Evolutionary conservation across 2,329 filamentous ascomycete genomes (phyloP).

Genomic region (Cladosporium sp.): DNA sequence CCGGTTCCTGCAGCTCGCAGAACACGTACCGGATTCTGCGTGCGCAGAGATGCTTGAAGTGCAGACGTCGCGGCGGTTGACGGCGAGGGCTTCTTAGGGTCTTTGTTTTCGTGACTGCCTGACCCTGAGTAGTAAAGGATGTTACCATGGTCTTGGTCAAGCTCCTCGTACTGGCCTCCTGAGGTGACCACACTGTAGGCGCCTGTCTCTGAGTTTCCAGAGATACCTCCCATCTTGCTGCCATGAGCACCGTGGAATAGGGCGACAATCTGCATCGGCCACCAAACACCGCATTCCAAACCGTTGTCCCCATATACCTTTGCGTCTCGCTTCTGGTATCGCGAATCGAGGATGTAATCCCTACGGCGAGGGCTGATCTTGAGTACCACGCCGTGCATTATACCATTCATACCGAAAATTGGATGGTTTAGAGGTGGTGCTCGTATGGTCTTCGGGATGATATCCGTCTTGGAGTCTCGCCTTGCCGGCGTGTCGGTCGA

Average conservation of each 20-base stretch:
- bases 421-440: constrained; percentile 18
- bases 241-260: constrained; percentile 26
- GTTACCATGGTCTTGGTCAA: constrained; percentile 23
- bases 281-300: constrained; percentile 23
- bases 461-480: background rate
- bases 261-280: constrained; percentile 20
- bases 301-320: constrained; percentile 25
- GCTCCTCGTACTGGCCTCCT: constrained; percentile 20
- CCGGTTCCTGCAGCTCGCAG: constrained; percentile 17
- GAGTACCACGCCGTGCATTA: constrained; percentile 20
- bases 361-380: background rate
- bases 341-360: constrained; percentile 13
- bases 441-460: background rate
- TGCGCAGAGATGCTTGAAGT: constrained; percentile 17
- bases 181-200: constrained; percentile 25
- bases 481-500: background rate
- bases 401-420: constrained; percentile 24
- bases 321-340: constrained; percentile 13
- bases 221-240: constrained; percentile 21
- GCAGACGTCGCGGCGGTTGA: constrained; percentile 18
- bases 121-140: constrained; percentile 25
- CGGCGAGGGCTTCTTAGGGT: constrained; percentile 17
- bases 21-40: constrained; percentile 19
- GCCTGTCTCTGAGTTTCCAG: constrained; percentile 16
- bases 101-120: constrained; percentile 20